Base-by-base conservation (phyloP, 1,139 yeast species). In the Taphrina pruni region DNA sequence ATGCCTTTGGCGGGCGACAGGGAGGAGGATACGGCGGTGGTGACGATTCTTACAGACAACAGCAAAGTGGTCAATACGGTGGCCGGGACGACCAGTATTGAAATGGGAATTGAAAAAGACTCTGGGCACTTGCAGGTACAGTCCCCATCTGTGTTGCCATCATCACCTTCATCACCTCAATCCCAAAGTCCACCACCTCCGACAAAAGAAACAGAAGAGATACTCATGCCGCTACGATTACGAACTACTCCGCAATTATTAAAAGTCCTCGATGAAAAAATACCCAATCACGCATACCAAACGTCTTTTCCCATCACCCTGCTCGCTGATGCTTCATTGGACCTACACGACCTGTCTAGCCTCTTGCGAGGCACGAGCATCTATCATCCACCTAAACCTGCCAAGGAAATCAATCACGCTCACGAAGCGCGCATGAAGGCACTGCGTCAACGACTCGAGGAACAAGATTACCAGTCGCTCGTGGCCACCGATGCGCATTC, bases 11-110 rank as follows among this genome's bases (percentile, higher is more conserved):
- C n/a, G 36, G 54, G 6, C 57, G 43, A 54, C 36, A 56, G 12
- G 60, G 60, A 41, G 50, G 60, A n/a, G 48, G 60, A 20, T 56
- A 20, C 60, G 60, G 48, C 14, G 48, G 60, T 26, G 32, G 32
- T 21, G 46, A 43, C 26, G 50, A 41, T 14, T 17, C 50, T 21
- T 39, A 56, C 60, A n/a, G 41, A 41, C 60, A 56, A 17, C 60
- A 41, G 39, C 60, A 56, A 12, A 17, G 58, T 41, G 60, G 50
- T 35, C 50, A 32, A 32, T 58, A 58, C 17, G 54, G 62, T 17
- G 41, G 54, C 9, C 26, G 50, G 20, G 11, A 56, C n/a, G 50
- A 56, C 36, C 36, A 41, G 21, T 41, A 56, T 17, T 35, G 43
- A 35, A 7, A 35, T 35, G 43, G 43, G n/a, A 6, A 20, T 2